These are phyloP conservation scores for Harrya chromipes DNA, from an alignment of 768 basidiomycete genomes.

Conservation along the genomic window DNA sequence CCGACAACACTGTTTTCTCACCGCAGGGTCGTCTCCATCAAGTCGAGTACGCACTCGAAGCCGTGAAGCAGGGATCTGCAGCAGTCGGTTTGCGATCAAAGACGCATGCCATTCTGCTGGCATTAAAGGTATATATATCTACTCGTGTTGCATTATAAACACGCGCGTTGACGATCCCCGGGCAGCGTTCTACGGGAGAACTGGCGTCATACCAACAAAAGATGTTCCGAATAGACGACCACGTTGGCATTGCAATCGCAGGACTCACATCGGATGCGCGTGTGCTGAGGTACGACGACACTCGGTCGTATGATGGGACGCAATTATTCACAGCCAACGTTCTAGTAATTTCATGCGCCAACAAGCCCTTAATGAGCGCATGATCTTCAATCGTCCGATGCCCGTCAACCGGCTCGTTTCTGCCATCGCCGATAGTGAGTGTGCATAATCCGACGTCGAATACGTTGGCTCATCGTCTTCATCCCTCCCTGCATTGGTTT, in stretches of 20 bases:
- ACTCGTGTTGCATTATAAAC: neutral
- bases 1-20: conserved; percentile 96
- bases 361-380: conserved; percentile 92
- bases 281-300: conserved; percentile 70
- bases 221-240: conserved; percentile 99
- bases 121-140: conserved; percentile 69
- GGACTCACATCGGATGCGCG: conserved; percentile 98
- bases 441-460: neutral
- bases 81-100: conserved; percentile 94
- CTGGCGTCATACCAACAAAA: conserved; percentile 99
- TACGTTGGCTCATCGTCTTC: conserved; percentile 1
- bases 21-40: conserved; percentile 97
- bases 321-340: neutral
- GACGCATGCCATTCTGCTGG: conserved; percentile 89
- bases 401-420: conserved; percentile 93
- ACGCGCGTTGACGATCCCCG: conserved; percentile 3
- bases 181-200: conserved; percentile 95
- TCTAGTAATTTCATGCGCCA: conserved; percentile 98
- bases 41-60: conserved; percentile 98
- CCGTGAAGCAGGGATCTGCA: conserved; percentile 99
- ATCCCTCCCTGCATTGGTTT: neutral
- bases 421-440: conserved; percentile 92
- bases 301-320: neutral
- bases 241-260: conserved; percentile 98
- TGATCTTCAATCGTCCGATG: conserved; percentile 93